Percentiles rank a stretch among this genome's conserved stretches.
Conservation (phyloP, 2,329 filamentous ascomycete species). For the Botrytis squamosa region DNA sequence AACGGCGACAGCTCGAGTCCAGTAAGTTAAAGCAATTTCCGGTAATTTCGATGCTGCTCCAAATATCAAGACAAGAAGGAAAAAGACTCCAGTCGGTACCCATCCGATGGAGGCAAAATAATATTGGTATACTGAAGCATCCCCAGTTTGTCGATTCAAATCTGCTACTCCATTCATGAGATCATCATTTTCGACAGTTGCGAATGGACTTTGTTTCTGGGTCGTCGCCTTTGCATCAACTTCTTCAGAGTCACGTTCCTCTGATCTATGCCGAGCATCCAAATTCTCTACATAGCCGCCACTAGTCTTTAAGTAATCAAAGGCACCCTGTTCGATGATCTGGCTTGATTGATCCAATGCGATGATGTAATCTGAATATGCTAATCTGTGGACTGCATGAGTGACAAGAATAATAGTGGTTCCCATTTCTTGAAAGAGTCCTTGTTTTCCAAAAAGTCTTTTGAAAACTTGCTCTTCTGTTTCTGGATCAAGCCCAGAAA, state of each 20-base stretch:
- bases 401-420: constrained; percentile 44
- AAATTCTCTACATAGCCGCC: constrained; percentile 31
- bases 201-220: background rate
- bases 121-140: constrained; percentile 35
- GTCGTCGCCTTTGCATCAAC: background rate
- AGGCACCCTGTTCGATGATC: constrained; percentile 42
- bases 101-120: constrained; percentile 35
- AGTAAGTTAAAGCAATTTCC: constrained; percentile 28
- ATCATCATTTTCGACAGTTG: constrained; percentile 10
- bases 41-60: constrained; percentile 26
- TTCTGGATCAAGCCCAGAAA: constrained; percentile 35
- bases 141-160: constrained; percentile 27
- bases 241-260: background rate
- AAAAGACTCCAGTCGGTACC: constrained; percentile 21
- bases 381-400: constrained; percentile 37
- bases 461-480: constrained; percentile 34
- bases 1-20: constrained; percentile 14
- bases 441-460: constrained; percentile 28
- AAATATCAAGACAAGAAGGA: constrained; percentile 18
- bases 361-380: constrained; percentile 44
- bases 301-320: constrained; percentile 38
- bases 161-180: background rate
- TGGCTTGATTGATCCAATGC: constrained; percentile 39
- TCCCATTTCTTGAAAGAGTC: constrained; percentile 30
- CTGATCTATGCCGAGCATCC: constrained; percentile 21